Percentiles rank a stretch among this genome's conserved stretches.
These are phyloP conservation scores for Linnemannia zychae DNA, from an alignment of 192 early-diverging fungal species.

Conservation along the genomic window DNA sequence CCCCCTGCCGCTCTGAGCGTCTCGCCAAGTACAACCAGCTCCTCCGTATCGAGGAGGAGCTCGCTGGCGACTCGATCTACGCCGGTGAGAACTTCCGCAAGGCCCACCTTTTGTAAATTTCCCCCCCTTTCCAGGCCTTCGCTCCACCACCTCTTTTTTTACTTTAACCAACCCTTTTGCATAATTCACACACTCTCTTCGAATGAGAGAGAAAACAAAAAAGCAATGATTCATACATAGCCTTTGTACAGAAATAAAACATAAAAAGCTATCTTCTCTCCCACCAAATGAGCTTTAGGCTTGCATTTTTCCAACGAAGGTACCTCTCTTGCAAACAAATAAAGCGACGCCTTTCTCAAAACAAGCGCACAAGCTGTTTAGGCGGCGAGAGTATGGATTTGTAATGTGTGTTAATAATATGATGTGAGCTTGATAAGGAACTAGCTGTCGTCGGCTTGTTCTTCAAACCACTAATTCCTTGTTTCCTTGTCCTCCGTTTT, in stretches of 20 bases:
- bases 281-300: too few relatives aligned
- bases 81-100: constrained; percentile 95
- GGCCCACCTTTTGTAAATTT: constrained; percentile 68
- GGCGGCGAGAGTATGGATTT: too few relatives aligned
- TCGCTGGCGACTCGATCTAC: constrained; percentile 92
- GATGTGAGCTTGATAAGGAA: background rate
- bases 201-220: background rate
- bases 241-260: constrained; percentile 13
- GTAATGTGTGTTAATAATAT: background rate
- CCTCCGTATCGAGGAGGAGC: constrained; percentile 97
- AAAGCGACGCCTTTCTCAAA: too few relatives aligned
- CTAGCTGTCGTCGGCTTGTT: background rate
- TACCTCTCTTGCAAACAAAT: too few relatives aligned
- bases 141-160: background rate
- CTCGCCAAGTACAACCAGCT: constrained; percentile 99
- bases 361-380: too few relatives aligned
- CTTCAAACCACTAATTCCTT: too few relatives aligned
- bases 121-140: background rate
- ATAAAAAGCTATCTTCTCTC: too few relatives aligned
- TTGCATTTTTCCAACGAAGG: too few relatives aligned
- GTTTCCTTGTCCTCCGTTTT: background rate
- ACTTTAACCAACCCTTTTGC: background rate
- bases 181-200: background rate
- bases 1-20: constrained; percentile 97
- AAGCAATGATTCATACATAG: constrained; percentile 11